Conservation (phyloP, 257 asterid genomes). For the Scutellaria minor region DNA sequence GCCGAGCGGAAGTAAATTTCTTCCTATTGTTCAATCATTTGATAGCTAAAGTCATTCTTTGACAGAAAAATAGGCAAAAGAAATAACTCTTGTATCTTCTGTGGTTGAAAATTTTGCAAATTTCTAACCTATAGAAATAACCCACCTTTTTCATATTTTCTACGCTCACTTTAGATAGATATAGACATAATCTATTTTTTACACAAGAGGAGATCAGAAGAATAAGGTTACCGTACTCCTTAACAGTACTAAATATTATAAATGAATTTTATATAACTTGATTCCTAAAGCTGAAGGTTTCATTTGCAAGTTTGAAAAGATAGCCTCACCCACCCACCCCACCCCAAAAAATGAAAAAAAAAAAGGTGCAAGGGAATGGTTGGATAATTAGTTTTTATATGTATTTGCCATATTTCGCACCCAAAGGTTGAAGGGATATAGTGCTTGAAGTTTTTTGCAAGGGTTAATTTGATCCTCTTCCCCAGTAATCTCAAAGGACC, state of each 20-base stretch:
- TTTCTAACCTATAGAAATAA: not conserved
- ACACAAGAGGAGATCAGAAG: not conserved
- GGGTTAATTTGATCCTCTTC: slow-evolving; percentile 1
- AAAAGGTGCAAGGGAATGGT: not conserved
- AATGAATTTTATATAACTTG: not conserved
- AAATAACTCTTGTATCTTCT: not conserved
- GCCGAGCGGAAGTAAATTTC: not conserved
- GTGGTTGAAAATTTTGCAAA: not conserved
- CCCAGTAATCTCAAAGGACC: not conserved
- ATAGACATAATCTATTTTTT: slow-evolving; percentile 6
- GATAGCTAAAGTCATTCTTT: not conserved
- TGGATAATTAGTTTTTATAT: not conserved
- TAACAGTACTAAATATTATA: not conserved
- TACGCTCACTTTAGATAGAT: not conserved
- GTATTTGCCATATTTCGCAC: slow-evolving; percentile 1
- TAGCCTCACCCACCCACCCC: not conserved
- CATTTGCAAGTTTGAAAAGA: not conserved
- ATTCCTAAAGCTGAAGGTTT: not conserved
- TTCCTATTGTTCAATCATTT: slow-evolving; percentile 1
- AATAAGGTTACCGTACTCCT: not conserved
- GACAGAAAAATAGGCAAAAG: not conserved
- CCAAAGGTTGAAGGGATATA: not conserved
- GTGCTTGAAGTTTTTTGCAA: not conserved
- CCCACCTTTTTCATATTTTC: slow-evolving; percentile 2
- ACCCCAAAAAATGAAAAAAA: not conserved